phyloP scores from a whole-genome alignment of 345 rosid species.

The Brassica rapa region DNA sequence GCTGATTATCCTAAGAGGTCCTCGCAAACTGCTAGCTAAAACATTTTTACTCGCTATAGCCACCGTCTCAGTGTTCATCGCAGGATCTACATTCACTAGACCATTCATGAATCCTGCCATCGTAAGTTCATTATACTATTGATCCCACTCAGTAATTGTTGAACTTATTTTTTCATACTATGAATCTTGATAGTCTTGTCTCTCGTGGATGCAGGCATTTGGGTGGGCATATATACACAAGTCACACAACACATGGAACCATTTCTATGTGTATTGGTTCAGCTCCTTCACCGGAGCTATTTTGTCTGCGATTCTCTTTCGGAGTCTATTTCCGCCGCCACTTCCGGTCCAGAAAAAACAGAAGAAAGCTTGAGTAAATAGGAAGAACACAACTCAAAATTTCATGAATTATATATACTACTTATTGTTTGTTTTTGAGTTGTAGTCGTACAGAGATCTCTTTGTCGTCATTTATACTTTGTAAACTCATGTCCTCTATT shows the following conservation, averaged over 20 bases:
- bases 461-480: neutral
- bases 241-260: slow-evolving; percentile 89
- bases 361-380: slow-evolving; percentile 57
- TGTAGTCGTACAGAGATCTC: too few species aligned
- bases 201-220: slow-evolving; percentile 61
- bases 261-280: slow-evolving; percentile 87
- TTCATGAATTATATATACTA: neutral
- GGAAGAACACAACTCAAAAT: neutral
- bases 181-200: neutral
- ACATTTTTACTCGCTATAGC: slow-evolving; percentile 68
- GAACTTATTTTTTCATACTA: neutral
- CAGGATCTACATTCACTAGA: slow-evolving; percentile 72
- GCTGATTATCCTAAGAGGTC: slow-evolving; percentile 72
- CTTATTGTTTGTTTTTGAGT: neutral
- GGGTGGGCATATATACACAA: slow-evolving; percentile 92
- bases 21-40: slow-evolving; percentile 51
- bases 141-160: neutral
- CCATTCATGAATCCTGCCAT: slow-evolving; percentile 99
- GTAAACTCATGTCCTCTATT: neutral
- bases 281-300: slow-evolving; percentile 84
- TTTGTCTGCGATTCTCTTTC: slow-evolving; percentile 74
- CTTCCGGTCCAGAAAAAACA: slow-evolving; percentile 41
- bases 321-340: slow-evolving; percentile 58
- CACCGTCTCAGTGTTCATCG: slow-evolving; percentile 60
- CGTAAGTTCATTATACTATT: slow-evolving; percentile 56